phyloP scores from a whole-genome alignment of 2,329 filamentous ascomycete genomes.

The Arthrobotrys conoides region DNA sequence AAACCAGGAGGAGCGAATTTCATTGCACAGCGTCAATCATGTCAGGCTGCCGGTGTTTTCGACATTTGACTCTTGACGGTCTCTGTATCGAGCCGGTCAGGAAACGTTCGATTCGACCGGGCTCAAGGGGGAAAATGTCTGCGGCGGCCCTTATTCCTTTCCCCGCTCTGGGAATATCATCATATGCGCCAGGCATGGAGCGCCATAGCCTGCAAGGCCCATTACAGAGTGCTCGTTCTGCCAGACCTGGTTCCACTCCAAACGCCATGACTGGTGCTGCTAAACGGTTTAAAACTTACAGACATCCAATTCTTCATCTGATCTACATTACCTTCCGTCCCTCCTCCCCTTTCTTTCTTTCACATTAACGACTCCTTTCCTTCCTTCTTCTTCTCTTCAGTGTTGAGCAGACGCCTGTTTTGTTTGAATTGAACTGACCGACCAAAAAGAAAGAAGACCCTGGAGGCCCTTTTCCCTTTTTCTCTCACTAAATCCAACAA shows the following conservation, averaged over 20 bases:
- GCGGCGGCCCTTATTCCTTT: conserved; percentile 50
- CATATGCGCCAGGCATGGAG: conserved; percentile 33
- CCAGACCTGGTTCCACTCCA: conserved; percentile 33
- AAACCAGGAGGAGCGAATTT: conserved; percentile 59
- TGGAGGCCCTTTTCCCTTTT: conserved; percentile 47
- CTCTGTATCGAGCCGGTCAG: conserved; percentile 17
- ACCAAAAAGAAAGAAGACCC: conserved; percentile 42
- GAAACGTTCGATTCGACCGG: conserved; percentile 18
- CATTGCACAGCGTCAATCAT: conserved; percentile 48
- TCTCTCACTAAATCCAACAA: conserved; percentile 40
- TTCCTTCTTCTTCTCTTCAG: conserved; percentile 48
- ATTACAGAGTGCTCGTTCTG: no score
- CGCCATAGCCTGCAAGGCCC: conserved; percentile 26
- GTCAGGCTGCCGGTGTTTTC: conserved; percentile 43
- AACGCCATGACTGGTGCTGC: conserved; percentile 29
- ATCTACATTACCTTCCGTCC: conserved; percentile 60
- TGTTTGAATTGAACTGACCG: conserved; percentile 42
- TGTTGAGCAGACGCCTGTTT: conserved; percentile 34
- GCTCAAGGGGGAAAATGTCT: conserved; percentile 36
- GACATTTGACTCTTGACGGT: conserved; percentile 10
- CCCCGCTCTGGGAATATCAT: conserved; percentile 26
- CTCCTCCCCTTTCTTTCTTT: conserved; percentile 46
- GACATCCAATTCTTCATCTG: conserved; percentile 50
- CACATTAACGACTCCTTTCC: conserved; percentile 49
- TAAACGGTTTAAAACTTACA: conserved; percentile 56